Percentiles rank a stretch among this genome's conserved stretches.
Conservation (phyloP, 352 stramenopile species). For the Phytopythium kandeliae region DNA sequence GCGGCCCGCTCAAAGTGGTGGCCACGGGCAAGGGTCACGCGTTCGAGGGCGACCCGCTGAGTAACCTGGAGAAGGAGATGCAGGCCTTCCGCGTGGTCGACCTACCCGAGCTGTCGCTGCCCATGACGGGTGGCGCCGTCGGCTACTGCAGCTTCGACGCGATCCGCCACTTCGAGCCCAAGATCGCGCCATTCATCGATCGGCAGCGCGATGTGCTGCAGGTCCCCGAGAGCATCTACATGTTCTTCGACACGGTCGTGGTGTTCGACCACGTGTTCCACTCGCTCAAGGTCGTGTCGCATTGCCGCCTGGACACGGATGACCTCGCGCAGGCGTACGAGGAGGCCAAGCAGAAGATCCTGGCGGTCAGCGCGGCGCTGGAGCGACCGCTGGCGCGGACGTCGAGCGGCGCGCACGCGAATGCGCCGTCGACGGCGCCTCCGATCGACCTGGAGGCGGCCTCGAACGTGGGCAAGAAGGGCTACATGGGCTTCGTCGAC, state of each 20-base stretch:
- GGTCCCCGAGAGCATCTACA: constrained; percentile 87
- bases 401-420: constrained; percentile 53
- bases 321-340: constrained; percentile 65
- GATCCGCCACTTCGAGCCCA: constrained; percentile 86
- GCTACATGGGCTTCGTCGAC: constrained; percentile 85
- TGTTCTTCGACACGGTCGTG: constrained; percentile 88
- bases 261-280: constrained; percentile 90
- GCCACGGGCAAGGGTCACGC: constrained; percentile 52
- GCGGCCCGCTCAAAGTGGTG: constrained; percentile 71
- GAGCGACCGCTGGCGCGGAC: constrained; percentile 53
- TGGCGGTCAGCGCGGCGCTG: constrained; percentile 50
- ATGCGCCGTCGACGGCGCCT: constrained; percentile 16
- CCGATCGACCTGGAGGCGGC: constrained; percentile 65
- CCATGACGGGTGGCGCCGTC: constrained; percentile 84
- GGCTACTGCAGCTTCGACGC: constrained; percentile 88
- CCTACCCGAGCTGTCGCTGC: constrained; percentile 69
- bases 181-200: constrained; percentile 71
- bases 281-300: constrained; percentile 86
- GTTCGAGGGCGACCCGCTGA: constrained; percentile 65
- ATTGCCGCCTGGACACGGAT: constrained; percentile 63
- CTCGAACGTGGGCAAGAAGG: constrained; percentile 79
- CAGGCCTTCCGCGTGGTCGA: constrained; percentile 55
- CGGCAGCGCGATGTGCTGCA: constrained; percentile 72
- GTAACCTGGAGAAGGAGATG: constrained; percentile 80
- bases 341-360: constrained; percentile 68